These are phyloP conservation scores for Mucuna pruriens DNA, from an alignment of 306 rosid species.

Conservation along the genomic window DNA sequence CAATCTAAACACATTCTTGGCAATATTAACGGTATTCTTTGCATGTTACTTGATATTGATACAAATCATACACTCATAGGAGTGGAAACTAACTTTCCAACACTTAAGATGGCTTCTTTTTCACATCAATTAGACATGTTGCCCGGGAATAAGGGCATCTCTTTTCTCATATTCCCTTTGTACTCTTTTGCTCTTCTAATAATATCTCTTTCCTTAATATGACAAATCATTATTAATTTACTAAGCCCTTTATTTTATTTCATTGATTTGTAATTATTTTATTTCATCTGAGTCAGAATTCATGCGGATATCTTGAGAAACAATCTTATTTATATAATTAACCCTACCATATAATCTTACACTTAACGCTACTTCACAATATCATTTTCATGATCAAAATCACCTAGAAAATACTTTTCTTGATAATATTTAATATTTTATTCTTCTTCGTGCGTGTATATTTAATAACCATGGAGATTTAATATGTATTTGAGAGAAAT, in stretches of 20 bases:
- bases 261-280: background rate
- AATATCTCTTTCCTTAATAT: no score
- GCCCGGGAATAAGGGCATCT: background rate
- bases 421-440: no score
- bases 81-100: background rate
- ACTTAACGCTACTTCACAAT: no score
- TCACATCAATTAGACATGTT: background rate
- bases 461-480: no score
- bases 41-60: background rate
- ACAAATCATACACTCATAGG: no score
- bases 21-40: background rate
- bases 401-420: no score
- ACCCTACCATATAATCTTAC: no score
- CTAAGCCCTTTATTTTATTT: background rate
- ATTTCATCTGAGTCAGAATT: background rate
- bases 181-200: background rate
- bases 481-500: no score
- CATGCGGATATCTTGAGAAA: background rate
- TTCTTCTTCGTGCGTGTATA: no score
- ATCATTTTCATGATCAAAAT: no score
- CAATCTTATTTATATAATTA: no score
- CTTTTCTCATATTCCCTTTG: background rate
- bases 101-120: background rate
- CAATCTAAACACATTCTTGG: background rate
- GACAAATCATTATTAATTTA: background rate